These are phyloP conservation scores for Conringia planisiliqua DNA, from an alignment of 345 rosid genomes.

Conservation along the genomic window DNA sequence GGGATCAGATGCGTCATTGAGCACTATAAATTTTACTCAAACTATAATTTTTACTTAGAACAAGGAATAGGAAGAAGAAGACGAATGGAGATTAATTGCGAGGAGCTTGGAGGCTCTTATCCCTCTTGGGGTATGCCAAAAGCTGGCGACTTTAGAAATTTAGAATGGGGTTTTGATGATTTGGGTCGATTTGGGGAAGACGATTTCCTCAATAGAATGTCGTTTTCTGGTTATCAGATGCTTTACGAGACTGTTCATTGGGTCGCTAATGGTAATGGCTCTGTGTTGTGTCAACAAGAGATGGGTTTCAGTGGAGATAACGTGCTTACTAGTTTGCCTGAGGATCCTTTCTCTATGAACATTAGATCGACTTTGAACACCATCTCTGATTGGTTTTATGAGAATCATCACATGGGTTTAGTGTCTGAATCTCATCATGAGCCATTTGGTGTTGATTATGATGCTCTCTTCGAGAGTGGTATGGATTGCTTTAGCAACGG, in stretches of 20 bases:
- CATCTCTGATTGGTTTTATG: constrained; percentile 22
- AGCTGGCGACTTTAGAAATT: background rate
- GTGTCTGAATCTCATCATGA: constrained; percentile 7
- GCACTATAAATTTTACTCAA: background rate
- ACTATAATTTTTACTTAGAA: background rate
- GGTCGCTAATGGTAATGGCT: background rate
- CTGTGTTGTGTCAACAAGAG: background rate
- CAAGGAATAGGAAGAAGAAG: background rate
- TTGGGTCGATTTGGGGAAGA: background rate
- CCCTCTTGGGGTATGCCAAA: constrained; percentile 3
- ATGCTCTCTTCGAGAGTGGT: background rate
- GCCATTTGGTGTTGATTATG: background rate
- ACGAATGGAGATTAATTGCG: background rate
- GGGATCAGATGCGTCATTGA: constrained; percentile 4
- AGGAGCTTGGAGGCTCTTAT: constrained; percentile 6
- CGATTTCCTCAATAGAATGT: background rate
- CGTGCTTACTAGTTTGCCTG: constrained; percentile 12
- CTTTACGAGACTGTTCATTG: background rate
- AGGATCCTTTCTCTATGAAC: constrained; percentile 33
- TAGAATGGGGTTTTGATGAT: background rate
- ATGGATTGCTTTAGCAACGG: background rate
- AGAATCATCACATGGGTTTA: constrained; percentile 9
- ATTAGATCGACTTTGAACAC: constrained; percentile 21
- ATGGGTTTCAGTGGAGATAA: background rate
- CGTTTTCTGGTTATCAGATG: background rate